These are phyloP conservation scores for Aspergillus sp. DNA, from an alignment of 2,329 filamentous ascomycete genomes.

Conservation along the genomic window DNA sequence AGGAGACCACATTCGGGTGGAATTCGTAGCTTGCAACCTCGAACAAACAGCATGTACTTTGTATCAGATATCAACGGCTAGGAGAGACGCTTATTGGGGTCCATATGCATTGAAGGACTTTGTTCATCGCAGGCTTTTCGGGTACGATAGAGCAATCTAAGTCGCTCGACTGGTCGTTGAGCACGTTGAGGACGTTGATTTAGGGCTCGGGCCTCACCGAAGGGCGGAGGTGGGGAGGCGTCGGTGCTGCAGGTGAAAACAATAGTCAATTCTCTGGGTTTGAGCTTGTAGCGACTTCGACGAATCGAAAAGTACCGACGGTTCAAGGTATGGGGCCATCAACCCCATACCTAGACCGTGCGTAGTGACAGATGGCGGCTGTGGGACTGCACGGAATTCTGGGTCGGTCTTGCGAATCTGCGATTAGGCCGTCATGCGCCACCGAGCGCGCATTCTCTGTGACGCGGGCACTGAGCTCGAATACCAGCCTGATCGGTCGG, in stretches of 20 bases:
- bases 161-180: neutral
- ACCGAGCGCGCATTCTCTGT: neutral
- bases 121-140: neutral
- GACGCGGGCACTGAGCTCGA: neutral
- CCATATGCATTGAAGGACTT: too few relatives aligned
- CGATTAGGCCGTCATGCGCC: neutral
- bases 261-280: neutral
- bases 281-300: neutral
- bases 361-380: neutral
- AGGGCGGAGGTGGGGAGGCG: conserved; percentile 1
- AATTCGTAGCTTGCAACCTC: neutral
- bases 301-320: neutral
- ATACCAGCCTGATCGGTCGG: neutral
- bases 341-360: neutral
- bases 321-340: neutral
- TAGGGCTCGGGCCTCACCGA: conserved; percentile 10
- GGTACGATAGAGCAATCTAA: neutral
- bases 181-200: neutral
- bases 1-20: neutral
- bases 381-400: neutral
- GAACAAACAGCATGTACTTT: neutral
- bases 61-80: neutral
- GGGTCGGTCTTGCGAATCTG: neutral
- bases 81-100: neutral
- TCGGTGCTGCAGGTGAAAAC: neutral